Evolutionary conservation across 2,329 filamentous ascomycete genomes (phyloP), one percentile per base, ranked within the genome.

Genomic region (Setomelanomma holmii): DNA sequence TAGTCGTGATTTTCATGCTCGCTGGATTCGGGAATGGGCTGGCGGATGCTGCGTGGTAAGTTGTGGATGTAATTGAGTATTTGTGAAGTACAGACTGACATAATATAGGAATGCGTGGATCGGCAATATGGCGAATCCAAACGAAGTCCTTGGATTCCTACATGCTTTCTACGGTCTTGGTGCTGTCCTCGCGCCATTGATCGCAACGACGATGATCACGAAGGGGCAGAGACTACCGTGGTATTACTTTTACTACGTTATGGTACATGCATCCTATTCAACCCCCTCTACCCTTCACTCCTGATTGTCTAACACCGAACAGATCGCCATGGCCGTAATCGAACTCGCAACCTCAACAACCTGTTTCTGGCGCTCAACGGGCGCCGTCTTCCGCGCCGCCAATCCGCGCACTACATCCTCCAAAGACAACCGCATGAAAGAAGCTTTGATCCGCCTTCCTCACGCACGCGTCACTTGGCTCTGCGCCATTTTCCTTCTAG

Each of bases 231-330:
- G 50, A 22, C 67, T 88, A 44, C 78, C 78, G 0, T 95, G 90
- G 90, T 91, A 87, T 63, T 79, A 79, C 10, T 93, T 89, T 72
- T 93, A 90, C 73, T 91, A 91, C 67, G 75, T 91, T 49, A 89
- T 92, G 86, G 85, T 89, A 64, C 56, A 80, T 68, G n/a, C n/a
- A n/a, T n/a, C n/a, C n/a, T n/a, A n/a, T n/a, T n/a, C n/a, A n/a
- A n/a, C n/a, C n/a, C n/a, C n/a, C n/a, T n/a, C n/a, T n/a, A n/a
- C n/a, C n/a, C n/a, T n/a, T n/a, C n/a, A n/a, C n/a, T n/a, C n/a
- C n/a, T n/a, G n/a, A n/a, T n/a, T n/a, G n/a, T n/a, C n/a, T n/a
- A n/a, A n/a, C n/a, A n/a, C n/a, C n/a, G n/a, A n/a, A 21, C 21
- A 78, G 78, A 80, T 89, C 38, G 84, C 76, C 10, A 71, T 84